Evolutionary conservation across 129 eudicot genomes (phyloP).

Genomic region (Chrysanthemum lavandulifolium): DNA sequence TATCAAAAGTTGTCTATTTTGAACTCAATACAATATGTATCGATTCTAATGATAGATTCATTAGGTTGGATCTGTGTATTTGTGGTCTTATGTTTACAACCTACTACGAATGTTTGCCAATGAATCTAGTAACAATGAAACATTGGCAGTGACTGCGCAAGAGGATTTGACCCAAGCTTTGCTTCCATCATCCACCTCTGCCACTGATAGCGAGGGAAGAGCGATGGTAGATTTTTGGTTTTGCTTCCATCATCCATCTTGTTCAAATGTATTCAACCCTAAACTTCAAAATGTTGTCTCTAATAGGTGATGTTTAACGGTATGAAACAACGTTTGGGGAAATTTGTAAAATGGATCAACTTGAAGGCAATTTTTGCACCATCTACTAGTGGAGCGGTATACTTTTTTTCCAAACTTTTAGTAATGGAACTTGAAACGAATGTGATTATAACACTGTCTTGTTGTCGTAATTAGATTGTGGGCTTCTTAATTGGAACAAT

Average conservation of each 20-base stretch:
- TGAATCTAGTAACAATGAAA: neutral
- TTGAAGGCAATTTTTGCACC: constrained; percentile 66
- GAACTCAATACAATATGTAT: neutral
- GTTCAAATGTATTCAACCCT: neutral
- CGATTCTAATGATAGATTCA: neutral
- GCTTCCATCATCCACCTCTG: constrained; percentile 30
- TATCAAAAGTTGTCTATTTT: neutral
- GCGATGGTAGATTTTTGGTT: constrained; percentile 24
- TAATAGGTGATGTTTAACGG: constrained; percentile 20
- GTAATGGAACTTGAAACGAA: neutral
- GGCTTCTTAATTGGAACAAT: constrained; percentile 56
- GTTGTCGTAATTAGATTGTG: constrained; percentile 38
- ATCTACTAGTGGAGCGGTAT: constrained; percentile 78
- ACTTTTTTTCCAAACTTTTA: neutral
- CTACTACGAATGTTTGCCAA: constrained; percentile 42
- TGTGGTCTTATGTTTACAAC: constrained; percentile 60
- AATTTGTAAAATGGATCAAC: constrained; percentile 36
- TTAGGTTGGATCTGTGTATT: constrained; percentile 54
- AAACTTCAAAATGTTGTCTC: constrained; percentile 1
- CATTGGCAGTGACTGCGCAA: neutral
- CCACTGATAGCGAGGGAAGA: constrained; percentile 9
- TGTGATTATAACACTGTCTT: constrained; percentile 2
- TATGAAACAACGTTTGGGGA: constrained; percentile 29
- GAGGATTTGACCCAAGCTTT: constrained; percentile 23
- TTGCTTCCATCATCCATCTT: neutral